phyloP scores from a whole-genome alignment of 805 yeast species.

The Starmerella vitae region DNA sequence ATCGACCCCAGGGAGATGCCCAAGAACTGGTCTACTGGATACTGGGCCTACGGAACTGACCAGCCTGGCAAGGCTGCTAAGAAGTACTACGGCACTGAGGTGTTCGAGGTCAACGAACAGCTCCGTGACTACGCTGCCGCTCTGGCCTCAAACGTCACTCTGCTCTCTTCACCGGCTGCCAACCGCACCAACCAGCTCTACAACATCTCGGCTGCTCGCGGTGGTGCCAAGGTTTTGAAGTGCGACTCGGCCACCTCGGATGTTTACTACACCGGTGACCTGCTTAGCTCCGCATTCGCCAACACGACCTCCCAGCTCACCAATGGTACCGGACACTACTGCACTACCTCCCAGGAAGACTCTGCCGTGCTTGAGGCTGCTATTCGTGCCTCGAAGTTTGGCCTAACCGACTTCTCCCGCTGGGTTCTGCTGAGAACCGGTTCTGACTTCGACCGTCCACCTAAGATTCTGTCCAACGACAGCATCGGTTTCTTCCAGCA shows the following conservation, averaged over 20 bases:
- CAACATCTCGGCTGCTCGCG: slow-evolving; percentile 38
- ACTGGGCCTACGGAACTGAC: slow-evolving; percentile 42
- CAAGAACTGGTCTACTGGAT: slow-evolving; percentile 45
- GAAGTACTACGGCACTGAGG: slow-evolving; percentile 49
- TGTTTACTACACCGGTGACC: slow-evolving; percentile 44
- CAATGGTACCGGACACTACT: slow-evolving; percentile 46
- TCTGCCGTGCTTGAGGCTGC: slow-evolving; percentile 50
- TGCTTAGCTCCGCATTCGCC: slow-evolving; percentile 38
- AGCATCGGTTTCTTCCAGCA: slow-evolving; percentile 40
- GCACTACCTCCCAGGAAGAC: slow-evolving; percentile 55
- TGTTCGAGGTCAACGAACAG: slow-evolving; percentile 46
- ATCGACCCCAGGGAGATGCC: slow-evolving; percentile 36
- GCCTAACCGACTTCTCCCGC: slow-evolving; percentile 44
- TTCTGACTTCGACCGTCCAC: slow-evolving; percentile 46
- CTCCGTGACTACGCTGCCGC: slow-evolving; percentile 45
- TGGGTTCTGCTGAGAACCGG: slow-evolving; percentile 48
- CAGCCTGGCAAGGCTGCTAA: slow-evolving; percentile 39
- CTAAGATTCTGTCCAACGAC: slow-evolving; percentile 32
- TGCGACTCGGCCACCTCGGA: slow-evolving; percentile 53
- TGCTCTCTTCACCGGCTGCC: slow-evolving; percentile 32
- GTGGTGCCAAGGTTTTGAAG: slow-evolving; percentile 35
- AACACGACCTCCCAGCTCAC: slow-evolving; percentile 38
- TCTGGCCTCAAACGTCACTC: slow-evolving; percentile 35
- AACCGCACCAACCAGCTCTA: slow-evolving; percentile 37
- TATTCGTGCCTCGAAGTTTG: slow-evolving; percentile 40